phyloP scores from a whole-genome alignment of 2,329 filamentous ascomycete genomes.

The Trichoderma sp. region DNA sequence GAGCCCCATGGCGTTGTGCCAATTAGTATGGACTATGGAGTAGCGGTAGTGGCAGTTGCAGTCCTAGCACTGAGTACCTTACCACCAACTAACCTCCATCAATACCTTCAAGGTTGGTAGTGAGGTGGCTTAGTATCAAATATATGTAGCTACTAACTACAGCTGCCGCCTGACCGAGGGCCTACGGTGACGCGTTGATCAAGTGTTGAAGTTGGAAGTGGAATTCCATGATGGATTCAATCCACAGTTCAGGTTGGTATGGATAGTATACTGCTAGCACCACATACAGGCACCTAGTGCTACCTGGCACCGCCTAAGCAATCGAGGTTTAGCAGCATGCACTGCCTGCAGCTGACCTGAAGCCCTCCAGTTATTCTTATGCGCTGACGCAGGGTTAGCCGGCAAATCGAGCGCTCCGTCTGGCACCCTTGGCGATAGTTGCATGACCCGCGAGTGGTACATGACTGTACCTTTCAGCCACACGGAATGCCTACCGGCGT shows the following conservation, averaged over 20 bases:
- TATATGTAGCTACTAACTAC: not conserved
- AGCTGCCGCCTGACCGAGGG: not conserved
- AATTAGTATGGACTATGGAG: not conserved
- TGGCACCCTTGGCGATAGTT: not conserved
- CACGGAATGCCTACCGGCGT: not conserved
- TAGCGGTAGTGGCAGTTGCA: not conserved
- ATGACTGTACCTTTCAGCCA: slow-evolving; percentile 5
- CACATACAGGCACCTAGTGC: not conserved
- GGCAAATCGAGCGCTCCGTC: not conserved
- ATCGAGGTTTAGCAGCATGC: not conserved
- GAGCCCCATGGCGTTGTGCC: slow-evolving; percentile 2
- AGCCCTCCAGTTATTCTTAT: not conserved
- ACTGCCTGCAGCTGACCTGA: slow-evolving; percentile 18
- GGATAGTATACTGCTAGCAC: not conserved
- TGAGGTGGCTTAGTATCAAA: no score
- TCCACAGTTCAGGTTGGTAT: not conserved
- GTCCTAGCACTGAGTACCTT: not conserved
- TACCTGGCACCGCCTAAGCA: not conserved
- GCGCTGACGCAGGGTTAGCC: not conserved
- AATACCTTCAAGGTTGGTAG: no score
- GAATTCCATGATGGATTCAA: not conserved
- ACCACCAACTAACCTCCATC: no score
- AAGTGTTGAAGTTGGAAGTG: not conserved
- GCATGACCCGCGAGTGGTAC: not conserved
- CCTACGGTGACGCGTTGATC: not conserved